phyloP scores from a whole-genome alignment of 371 early-diverging fungal species.

The Apophysomyces trapeziformis region DNA sequence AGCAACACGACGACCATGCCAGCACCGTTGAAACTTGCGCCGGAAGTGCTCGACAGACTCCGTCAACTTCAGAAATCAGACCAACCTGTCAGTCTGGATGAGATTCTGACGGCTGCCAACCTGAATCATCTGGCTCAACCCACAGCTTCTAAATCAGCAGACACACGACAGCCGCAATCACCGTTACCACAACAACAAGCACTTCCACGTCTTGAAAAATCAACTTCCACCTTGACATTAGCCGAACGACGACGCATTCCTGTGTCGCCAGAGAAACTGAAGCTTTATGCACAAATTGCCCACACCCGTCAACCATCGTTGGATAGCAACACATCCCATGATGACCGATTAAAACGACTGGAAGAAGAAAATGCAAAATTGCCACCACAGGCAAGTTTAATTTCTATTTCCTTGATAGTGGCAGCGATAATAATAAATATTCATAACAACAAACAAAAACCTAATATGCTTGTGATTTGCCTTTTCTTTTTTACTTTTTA shows the following conservation, averaged over 20 bases:
- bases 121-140: conserved; percentile 31
- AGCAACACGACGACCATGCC: conserved; percentile 23
- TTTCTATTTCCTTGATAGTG: no score
- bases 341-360: conserved; percentile 30
- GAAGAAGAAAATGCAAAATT: conserved; percentile 49
- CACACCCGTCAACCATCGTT: conserved; percentile 3
- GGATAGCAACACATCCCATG: conserved; percentile 19
- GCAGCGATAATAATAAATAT: no score
- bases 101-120: conserved; percentile 37
- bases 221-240: conserved; percentile 23
- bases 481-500: no score
- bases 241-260: conserved; percentile 27
- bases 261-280: conserved; percentile 29
- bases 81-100: conserved; percentile 38
- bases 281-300: conserved; percentile 23
- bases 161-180: conserved; percentile 10
- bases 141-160: conserved; percentile 25
- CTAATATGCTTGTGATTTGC: neutral
- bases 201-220: conserved; percentile 21
- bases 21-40: conserved; percentile 27
- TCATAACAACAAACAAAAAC: neutral
- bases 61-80: conserved; percentile 31
- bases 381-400: conserved; percentile 45
- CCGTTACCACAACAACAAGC: conserved; percentile 12
- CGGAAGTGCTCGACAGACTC: conserved; percentile 34